These are phyloP conservation scores for Fraxinus angustifolia DNA, from an alignment of 305 asterid genomes.

Conservation along the genomic window DNA sequence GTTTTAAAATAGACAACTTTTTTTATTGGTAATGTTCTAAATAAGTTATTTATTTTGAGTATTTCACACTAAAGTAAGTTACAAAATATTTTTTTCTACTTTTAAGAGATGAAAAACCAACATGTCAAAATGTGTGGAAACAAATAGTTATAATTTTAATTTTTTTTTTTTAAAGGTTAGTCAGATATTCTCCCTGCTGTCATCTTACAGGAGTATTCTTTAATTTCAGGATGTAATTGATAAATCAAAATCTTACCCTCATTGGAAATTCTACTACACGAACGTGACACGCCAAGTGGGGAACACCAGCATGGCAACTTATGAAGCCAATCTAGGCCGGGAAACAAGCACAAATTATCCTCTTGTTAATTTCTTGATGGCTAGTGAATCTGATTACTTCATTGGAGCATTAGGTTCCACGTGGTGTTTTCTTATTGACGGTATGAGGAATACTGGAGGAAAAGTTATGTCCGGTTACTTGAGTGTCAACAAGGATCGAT, in stretches of 20 bases:
- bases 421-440: slow-evolving; percentile 87
- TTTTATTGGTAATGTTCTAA: background rate
- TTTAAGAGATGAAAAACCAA: background rate
- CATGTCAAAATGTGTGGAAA: background rate
- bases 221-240: slow-evolving; percentile 65
- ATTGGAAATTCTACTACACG: slow-evolving; percentile 80
- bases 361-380: slow-evolving; percentile 88
- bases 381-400: slow-evolving; percentile 88
- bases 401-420: slow-evolving; percentile 87
- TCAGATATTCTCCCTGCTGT: background rate
- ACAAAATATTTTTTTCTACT: background rate
- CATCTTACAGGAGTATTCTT: background rate
- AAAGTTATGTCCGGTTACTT: slow-evolving; percentile 90
- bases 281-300: slow-evolving; percentile 80
- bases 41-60: background rate
- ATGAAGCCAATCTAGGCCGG: slow-evolving; percentile 88
- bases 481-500: slow-evolving; percentile 89
- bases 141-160: background rate
- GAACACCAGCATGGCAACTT: slow-evolving; percentile 72
- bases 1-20: background rate
- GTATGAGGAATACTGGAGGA: slow-evolving; percentile 91
- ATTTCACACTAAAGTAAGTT: background rate
- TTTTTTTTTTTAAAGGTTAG: background rate
- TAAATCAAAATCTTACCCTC: slow-evolving; percentile 40
- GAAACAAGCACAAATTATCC: slow-evolving; percentile 89